Percentiles rank a stretch among this genome's conserved stretches.
These are phyloP conservation scores for Ogataea philodendri DNA, from an alignment of 805 yeast genomes.

Conservation along the genomic window DNA sequence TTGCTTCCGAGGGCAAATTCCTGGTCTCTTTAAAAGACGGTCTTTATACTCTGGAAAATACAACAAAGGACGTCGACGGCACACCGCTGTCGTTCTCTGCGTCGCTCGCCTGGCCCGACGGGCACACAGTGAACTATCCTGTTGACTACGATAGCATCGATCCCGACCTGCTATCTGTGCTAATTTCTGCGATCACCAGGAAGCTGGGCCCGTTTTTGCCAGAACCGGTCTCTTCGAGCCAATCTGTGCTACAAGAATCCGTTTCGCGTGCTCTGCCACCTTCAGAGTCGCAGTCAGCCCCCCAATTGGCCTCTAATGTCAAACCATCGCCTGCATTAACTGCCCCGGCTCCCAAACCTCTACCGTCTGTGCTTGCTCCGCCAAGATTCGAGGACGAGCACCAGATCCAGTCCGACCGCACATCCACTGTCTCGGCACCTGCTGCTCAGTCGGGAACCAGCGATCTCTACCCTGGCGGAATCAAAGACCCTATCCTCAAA, in stretches of 20 bases:
- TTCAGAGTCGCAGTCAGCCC: too few relatives aligned
- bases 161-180: background rate
- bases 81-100: background rate
- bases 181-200: background rate
- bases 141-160: conserved; percentile 2
- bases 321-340: conserved; percentile 4
- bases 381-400: conserved; percentile 56
- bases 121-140: conserved; percentile 2
- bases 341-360: conserved; percentile 14
- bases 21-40: background rate
- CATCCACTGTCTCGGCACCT: background rate
- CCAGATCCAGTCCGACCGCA: conserved; percentile 31
- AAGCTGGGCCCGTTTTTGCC: conserved; percentile 8
- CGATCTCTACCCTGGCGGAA: conserved; percentile 48
- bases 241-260: too few relatives aligned
- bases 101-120: conserved; percentile 3
- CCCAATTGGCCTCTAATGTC: background rate
- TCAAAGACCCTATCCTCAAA: conserved; percentile 40
- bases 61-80: conserved; percentile 2
- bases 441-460: conserved; percentile 42
- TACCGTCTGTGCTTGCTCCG: conserved; percentile 35
- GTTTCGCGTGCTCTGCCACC: too few relatives aligned
- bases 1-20: conserved; percentile 9
- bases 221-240: too few relatives aligned
- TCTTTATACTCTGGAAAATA: background rate